Evolutionary conservation across 2,329 filamentous ascomycete species (phyloP).

Genomic region (Capronia epimyces): DNA sequence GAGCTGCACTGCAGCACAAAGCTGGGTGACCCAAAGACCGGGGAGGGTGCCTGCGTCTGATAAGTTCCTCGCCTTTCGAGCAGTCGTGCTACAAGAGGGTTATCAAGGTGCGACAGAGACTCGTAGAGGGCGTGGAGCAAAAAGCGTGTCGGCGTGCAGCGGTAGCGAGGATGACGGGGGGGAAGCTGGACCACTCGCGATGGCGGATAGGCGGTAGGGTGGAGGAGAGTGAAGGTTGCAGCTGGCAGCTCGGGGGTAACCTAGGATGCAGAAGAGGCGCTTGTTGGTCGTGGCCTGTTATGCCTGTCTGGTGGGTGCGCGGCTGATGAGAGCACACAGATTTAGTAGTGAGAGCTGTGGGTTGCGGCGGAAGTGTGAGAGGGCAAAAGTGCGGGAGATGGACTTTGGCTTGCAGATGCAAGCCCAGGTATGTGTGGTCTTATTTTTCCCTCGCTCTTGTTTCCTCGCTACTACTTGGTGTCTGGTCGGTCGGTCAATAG

Average conservation of each 20-base stretch:
- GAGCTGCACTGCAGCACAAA: slow-evolving; percentile 25
- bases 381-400: slow-evolving; percentile 10
- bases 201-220: slow-evolving; percentile 17
- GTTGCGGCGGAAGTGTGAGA: slow-evolving; percentile 8
- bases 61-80: slow-evolving; percentile 11
- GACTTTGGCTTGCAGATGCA: slow-evolving; percentile 18
- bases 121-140: slow-evolving; percentile 9
- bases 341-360: slow-evolving; percentile 4
- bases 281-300: slow-evolving; percentile 13
- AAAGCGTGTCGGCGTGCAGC: slow-evolving; percentile 23
- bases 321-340: background rate
- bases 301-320: slow-evolving; percentile 5
- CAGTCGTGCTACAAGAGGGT: slow-evolving; percentile 17
- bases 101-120: slow-evolving; percentile 21
- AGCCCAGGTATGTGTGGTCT: slow-evolving; percentile 7
- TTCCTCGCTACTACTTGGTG: background rate
- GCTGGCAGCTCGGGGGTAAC: slow-evolving; percentile 16
- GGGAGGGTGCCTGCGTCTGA: slow-evolving; percentile 26
- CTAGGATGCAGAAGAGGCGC: slow-evolving; percentile 11
- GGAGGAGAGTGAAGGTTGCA: slow-evolving; percentile 22
- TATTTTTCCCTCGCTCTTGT: slow-evolving; percentile 4
- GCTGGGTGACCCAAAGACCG: slow-evolving; percentile 21
- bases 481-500: background rate
- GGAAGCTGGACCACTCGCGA: slow-evolving; percentile 13
- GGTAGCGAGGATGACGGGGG: slow-evolving; percentile 25